Percentiles rank a stretch among this genome's conserved stretches.
These are phyloP conservation scores for Juglanconis oblonga DNA, from an alignment of 2,329 filamentous ascomycete species.

Conservation along the genomic window DNA sequence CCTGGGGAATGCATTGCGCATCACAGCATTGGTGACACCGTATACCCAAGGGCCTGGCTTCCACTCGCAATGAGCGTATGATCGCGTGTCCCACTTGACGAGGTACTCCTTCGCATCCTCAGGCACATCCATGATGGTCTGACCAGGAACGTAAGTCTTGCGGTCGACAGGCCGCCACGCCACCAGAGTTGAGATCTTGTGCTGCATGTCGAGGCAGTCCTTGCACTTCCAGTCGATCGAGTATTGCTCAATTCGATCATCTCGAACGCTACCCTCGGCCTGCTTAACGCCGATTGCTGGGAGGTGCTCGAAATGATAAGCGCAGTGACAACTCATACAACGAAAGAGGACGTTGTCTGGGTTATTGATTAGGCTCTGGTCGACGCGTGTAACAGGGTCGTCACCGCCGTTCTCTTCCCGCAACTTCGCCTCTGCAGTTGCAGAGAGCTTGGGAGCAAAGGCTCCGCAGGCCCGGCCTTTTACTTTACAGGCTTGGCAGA, in stretches of 20 bases:
- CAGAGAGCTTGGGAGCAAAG: conserved; percentile 70
- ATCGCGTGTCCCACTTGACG: conserved; percentile 78
- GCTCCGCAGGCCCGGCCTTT: conserved; percentile 68
- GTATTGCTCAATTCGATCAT: conserved; percentile 70
- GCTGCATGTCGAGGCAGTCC: conserved; percentile 63
- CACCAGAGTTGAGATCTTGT: conserved; percentile 74
- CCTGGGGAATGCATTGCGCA: conserved; percentile 75
- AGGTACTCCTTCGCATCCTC: conserved; percentile 90
- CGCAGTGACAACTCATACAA: conserved; percentile 72
- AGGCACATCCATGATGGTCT: conserved; percentile 51
- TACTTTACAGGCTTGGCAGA: conserved; percentile 68
- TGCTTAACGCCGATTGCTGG: conserved; percentile 45
- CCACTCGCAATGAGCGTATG: conserved; percentile 83
- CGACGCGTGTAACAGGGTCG: conserved; percentile 70
- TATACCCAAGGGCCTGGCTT: conserved; percentile 87
- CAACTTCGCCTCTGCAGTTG: conserved; percentile 79
- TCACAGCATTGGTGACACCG: conserved; percentile 60
- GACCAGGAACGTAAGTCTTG: conserved; percentile 50
- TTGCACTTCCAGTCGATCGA: conserved; percentile 74
- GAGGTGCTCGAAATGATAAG: conserved; percentile 82
- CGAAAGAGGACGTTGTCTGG: conserved; percentile 75
- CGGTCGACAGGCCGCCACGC: conserved; percentile 77
- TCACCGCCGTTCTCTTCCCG: conserved; percentile 74
- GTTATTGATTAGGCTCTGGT: conserved; percentile 68
- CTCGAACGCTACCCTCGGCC: conserved; percentile 45